Evolutionary conservation across 1,139 yeast genomes (phyloP).

Genomic region (Lodderomyces beijingensis): DNA sequence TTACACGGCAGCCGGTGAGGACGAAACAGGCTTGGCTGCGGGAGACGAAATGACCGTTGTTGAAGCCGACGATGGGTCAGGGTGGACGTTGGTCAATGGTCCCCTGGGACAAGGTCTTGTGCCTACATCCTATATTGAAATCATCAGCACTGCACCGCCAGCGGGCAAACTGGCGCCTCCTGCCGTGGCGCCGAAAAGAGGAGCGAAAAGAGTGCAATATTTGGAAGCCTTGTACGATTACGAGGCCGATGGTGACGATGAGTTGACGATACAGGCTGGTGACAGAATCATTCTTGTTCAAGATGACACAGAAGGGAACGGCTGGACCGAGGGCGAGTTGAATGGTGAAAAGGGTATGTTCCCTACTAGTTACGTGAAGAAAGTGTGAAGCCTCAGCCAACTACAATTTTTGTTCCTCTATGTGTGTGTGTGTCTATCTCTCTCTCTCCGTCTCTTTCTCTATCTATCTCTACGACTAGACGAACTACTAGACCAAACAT

Average conservation of each 20-base stretch:
- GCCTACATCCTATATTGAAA: conserved; percentile 78
- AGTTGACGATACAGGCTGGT: conserved; percentile 66
- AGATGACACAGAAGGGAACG: conserved; percentile 78
- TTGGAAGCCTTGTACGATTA: conserved; percentile 79
- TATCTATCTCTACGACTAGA: too few relatives aligned
- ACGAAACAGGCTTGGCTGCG: conserved; percentile 59
- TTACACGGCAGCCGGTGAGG: conserved; percentile 69
- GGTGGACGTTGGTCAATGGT: conserved; percentile 71
- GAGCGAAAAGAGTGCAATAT: conserved; percentile 61
- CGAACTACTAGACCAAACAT: background rate
- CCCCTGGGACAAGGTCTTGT: conserved; percentile 65
- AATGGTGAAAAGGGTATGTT: conserved; percentile 71
- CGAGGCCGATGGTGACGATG: conserved; percentile 79
- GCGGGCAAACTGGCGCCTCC: conserved; percentile 65
- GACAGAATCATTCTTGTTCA: conserved; percentile 65
- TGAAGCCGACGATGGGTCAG: conserved; percentile 81
- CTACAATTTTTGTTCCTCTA: background rate
- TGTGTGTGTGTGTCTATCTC: too few relatives aligned
- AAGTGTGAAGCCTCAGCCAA: too few relatives aligned
- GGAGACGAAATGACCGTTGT: conserved; percentile 62
- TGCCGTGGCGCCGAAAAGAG: conserved; percentile 78
- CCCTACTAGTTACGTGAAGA: conserved; percentile 71
- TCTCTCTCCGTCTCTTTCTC: too few relatives aligned
- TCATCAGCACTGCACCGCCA: conserved; percentile 16
- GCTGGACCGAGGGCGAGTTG: conserved; percentile 94